Evolutionary conservation across 2,329 filamentous ascomycete species (phyloP).

Genomic region (Penicillium sp.): DNA sequence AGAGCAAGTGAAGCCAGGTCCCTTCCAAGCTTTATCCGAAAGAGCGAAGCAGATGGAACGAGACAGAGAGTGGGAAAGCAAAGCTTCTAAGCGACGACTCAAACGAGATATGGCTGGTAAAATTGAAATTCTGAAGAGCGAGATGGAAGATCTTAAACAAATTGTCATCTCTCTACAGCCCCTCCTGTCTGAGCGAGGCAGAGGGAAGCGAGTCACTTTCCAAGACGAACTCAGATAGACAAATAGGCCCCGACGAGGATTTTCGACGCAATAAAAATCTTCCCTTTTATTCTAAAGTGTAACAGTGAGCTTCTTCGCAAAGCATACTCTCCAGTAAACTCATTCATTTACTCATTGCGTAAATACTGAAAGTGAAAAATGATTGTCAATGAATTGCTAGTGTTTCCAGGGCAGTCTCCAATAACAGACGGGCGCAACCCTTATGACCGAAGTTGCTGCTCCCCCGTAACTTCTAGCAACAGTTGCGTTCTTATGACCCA

Average conservation of each 20-base stretch:
- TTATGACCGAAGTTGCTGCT: neutral
- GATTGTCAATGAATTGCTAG: neutral
- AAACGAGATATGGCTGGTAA: neutral
- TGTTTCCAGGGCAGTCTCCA: neutral
- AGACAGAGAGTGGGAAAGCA: neutral
- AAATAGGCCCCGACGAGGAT: neutral
- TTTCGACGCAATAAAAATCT: neutral
- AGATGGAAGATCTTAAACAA: neutral
- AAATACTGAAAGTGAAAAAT: neutral
- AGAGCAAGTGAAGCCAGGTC: neutral
- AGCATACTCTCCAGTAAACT: neutral
- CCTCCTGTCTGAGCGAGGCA: neutral
- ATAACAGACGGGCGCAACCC: neutral
- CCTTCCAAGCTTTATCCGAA: neutral
- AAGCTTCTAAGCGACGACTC: neutral
- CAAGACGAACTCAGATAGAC: neutral
- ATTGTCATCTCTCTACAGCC: neutral
- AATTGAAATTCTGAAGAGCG: neutral
- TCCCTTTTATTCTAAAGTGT: neutral
- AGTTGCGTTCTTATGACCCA: neutral
- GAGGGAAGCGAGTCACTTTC: neutral
- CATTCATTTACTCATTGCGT: neutral
- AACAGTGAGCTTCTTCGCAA: neutral
- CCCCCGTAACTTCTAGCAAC: neutral
- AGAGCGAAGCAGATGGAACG: neutral